Evolutionary conservation across 192 early-diverging fungal species (phyloP), one percentile per base, ranked within the genome.

Genomic region (Thamnidium elegans): DNA sequence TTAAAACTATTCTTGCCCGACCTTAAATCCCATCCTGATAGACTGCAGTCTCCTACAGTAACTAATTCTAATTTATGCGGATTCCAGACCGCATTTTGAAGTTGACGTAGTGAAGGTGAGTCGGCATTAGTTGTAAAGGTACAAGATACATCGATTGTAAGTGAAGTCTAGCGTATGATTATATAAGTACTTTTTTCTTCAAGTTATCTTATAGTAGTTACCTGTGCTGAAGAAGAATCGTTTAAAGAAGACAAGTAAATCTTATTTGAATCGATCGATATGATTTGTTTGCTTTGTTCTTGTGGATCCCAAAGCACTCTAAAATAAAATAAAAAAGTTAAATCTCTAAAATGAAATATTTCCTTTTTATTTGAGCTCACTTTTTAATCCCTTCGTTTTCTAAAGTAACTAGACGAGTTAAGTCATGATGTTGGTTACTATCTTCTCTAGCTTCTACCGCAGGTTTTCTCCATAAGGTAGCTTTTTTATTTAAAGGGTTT

Each of bases 21-120:
- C 14, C 87, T 82, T 23, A 85, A 59, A 72, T 95, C 91, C 86
- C 89, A 92, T 9, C 89, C 83, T 31, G 79, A 78, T 3, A 96
- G 71, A 17, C 77, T 70, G 5, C 77, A 65, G 17, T 82, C 87
- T 32, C 84, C 82, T 7, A 83, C 80, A 3, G 91, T 78, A 11
- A 84, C 77, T 34, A 94, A 66, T 17, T 80, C 81, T 11, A 76
- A 45, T 30, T 69, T 59, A 67, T 92, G 88, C 17, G 88, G 87
- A 54, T 88, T 89, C 86, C 87, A 87, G 14, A 78, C 73, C 3
- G 75, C 87, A 51, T 75, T 80, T 20, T 67, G 61, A 7, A 73
- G 17, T 20, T 20, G 34, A 30, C 21, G 17, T 8, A 62, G 53
- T 2, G 43, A 34, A 4, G 50, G 31, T 4, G 47, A 44, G 5